These are phyloP conservation scores for Ocimum tenuiflorum DNA, from an alignment of 257 asterid genomes.

Conservation along the genomic window DNA sequence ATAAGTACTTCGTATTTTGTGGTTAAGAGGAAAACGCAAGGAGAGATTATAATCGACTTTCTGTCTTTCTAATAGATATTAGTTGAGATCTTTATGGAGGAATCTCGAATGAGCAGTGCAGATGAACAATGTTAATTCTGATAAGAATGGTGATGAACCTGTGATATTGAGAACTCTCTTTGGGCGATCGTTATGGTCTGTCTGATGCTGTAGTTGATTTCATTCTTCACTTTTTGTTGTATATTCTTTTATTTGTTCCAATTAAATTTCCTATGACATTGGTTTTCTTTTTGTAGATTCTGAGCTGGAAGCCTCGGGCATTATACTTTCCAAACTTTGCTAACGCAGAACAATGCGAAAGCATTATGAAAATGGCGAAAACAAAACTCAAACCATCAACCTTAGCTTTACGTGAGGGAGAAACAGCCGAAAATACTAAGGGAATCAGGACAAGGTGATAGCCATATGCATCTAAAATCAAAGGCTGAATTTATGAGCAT, in stretches of 20 bases:
- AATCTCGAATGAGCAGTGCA: no score
- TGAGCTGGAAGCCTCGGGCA: constrained; percentile 91
- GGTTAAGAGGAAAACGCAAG: no score
- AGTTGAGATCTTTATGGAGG: no score
- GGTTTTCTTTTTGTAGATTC: constrained; percentile 37
- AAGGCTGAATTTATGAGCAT: background rate
- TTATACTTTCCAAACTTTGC: constrained; percentile 85
- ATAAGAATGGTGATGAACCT: background rate
- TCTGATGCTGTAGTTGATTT: constrained; percentile 4
- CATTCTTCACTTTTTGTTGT: background rate
- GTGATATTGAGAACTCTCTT: background rate
- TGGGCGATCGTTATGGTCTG: background rate
- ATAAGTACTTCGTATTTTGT: no score
- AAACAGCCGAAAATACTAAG: constrained; percentile 67
- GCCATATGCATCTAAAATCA: constrained; percentile 14
- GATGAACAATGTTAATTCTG: no score
- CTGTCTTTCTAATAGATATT: background rate
- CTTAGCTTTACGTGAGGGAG: constrained; percentile 80
- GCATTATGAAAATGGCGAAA: constrained; percentile 55
- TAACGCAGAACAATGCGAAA: constrained; percentile 69
- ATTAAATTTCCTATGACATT: constrained; percentile 1
- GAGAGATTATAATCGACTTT: background rate
- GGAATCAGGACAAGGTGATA: constrained; percentile 91
- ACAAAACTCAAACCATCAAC: constrained; percentile 54
- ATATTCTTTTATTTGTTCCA: background rate